Conservation (phyloP, 495 filamentous ascomycete species). For the Neurospora hispaniola region DNA sequence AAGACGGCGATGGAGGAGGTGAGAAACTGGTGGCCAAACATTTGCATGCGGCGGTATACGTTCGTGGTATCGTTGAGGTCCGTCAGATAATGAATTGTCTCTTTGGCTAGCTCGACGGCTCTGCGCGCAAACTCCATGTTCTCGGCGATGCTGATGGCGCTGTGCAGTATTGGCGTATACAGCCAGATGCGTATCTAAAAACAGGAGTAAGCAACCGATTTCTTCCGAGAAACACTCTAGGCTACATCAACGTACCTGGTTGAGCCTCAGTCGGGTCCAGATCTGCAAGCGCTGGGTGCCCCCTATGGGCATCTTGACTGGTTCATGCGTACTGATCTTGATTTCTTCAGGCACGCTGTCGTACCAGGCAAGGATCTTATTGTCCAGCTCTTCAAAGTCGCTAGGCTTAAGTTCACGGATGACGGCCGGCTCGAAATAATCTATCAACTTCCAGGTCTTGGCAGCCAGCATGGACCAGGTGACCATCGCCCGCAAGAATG, state of each 20-base stretch:
- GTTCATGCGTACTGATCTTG: conserved; percentile 10
- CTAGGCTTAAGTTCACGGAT: conserved; percentile 42
- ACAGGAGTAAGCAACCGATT: background rate
- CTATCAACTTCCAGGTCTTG: conserved; percentile 66
- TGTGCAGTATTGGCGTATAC: conserved; percentile 72
- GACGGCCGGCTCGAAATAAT: conserved; percentile 40
- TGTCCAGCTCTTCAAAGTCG: conserved; percentile 67
- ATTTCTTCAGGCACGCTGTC: conserved; percentile 31
- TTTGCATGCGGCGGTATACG: conserved; percentile 69
- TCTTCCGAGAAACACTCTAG: background rate
- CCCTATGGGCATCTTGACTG: conserved; percentile 7
- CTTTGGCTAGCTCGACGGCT: conserved; percentile 67
- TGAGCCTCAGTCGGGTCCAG: conserved; percentile 60
- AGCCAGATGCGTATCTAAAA: conserved; percentile 62
- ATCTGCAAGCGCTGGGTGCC: conserved; percentile 46
- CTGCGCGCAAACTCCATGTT: conserved; percentile 57
- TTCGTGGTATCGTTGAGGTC: conserved; percentile 69
- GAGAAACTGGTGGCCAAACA: conserved; percentile 82
- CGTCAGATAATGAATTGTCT: conserved; percentile 65
- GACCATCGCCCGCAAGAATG: conserved; percentile 70
- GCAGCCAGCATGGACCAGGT: conserved; percentile 64
- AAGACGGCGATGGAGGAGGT: conserved; percentile 70
- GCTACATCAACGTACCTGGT: conserved; percentile 37
- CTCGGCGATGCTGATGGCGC: conserved; percentile 61
- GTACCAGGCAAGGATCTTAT: conserved; percentile 72